These are phyloP conservation scores for Candida lessepsii DNA, from an alignment of 805 yeast species.

Conservation along the genomic window DNA sequence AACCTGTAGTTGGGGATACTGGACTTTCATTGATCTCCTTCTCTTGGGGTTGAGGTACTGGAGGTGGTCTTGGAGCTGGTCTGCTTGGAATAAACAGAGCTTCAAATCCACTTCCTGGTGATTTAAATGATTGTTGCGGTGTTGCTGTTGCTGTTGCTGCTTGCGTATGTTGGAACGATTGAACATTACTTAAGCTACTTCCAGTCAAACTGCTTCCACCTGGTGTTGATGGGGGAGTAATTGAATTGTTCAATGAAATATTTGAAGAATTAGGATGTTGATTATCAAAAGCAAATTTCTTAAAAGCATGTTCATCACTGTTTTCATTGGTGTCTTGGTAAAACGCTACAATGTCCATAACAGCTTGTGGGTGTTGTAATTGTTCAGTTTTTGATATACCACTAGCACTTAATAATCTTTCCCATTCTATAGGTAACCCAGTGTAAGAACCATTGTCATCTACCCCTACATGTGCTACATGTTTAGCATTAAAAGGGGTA, in stretches of 20 bases:
- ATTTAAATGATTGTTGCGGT: slow-evolving; percentile 9
- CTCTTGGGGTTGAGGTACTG: slow-evolving; percentile 14
- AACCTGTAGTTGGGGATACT: neutral
- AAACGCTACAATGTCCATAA: slow-evolving; percentile 85
- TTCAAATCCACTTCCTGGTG: slow-evolving; percentile 21
- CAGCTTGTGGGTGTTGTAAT: slow-evolving; percentile 90
- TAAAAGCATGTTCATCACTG: slow-evolving; percentile 43
- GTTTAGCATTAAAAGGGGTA: slow-evolving; percentile 88
- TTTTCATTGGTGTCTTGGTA: slow-evolving; percentile 58
- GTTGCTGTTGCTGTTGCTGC: neutral
- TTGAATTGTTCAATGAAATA: slow-evolving; percentile 23
- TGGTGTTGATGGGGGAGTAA: slow-evolving; percentile 32
- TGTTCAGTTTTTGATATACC: slow-evolving; percentile 89
- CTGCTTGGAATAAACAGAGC: slow-evolving; percentile 59
- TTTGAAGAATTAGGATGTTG: slow-evolving; percentile 18
- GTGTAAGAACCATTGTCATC: slow-evolving; percentile 86
- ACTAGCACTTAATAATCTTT: slow-evolving; percentile 71
- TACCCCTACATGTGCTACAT: slow-evolving; percentile 90
- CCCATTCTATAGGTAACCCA: slow-evolving; percentile 94
- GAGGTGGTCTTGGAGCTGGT: slow-evolving; percentile 65
- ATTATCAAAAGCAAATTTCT: slow-evolving; percentile 36
- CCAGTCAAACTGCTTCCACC: slow-evolving; percentile 14
- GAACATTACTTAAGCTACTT: neutral
- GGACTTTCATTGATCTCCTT: slow-evolving; percentile 15
- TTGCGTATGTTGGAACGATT: neutral